A percentile compares a stretch with the other conserved stretches of the same genome.
These are phyloP conservation scores for Vachellia pachyceras DNA, from an alignment of 306 rosid genomes.

Conservation along the genomic window DNA sequence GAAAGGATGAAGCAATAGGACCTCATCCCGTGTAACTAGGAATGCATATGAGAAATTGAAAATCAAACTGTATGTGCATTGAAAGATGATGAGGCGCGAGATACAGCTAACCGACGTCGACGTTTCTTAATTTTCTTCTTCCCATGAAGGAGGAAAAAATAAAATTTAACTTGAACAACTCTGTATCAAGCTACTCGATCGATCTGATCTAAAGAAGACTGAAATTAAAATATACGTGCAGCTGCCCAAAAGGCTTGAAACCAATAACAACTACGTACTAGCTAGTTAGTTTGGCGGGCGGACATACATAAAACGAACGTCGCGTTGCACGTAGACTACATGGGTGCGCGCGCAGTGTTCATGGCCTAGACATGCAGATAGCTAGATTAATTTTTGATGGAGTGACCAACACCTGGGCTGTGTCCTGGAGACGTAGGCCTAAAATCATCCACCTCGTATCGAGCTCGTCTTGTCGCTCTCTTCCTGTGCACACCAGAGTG, in stretches of 20 bases:
- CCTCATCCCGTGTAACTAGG: too few species aligned
- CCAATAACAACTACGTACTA: neutral
- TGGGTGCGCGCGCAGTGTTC: neutral
- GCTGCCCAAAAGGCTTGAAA: neutral
- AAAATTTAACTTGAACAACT: neutral
- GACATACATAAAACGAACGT: neutral
- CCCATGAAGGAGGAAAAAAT: neutral
- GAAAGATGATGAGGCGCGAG: neutral
- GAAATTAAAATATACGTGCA: too few species aligned
- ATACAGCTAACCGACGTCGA: neutral
- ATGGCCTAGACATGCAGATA: neutral
- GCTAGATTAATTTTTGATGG: slow-evolving; percentile 35
- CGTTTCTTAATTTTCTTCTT: neutral
- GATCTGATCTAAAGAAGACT: neutral
- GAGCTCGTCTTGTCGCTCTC: neutral
- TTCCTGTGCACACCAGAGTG: neutral
- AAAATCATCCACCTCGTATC: slow-evolving; percentile 38
- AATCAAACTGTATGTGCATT: neutral
- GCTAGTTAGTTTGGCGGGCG: neutral
- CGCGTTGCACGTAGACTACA: neutral
- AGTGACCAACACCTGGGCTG: slow-evolving; percentile 59
- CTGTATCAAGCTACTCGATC: neutral
- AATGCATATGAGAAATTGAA: neutral
- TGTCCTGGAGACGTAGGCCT: slow-evolving; percentile 50
- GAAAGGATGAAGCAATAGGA: too few species aligned